Conservation (phyloP, 805 yeast species). For the Maudiozyma saulgeensis region DNA sequence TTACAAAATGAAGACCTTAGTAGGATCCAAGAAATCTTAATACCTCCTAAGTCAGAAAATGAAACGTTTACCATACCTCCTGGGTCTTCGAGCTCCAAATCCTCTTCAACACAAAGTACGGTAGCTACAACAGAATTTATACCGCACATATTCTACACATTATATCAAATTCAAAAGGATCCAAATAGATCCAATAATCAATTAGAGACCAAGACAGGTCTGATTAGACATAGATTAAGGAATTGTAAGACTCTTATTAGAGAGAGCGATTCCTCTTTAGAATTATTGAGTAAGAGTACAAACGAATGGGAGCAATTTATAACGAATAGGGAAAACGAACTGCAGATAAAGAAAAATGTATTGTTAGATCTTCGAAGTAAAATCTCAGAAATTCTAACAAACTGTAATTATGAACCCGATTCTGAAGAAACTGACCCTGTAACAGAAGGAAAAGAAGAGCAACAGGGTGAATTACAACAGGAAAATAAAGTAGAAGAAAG, state of each 20-base stretch:
- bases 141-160: slow-evolving; percentile 26
- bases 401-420: background rate
- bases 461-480: background rate
- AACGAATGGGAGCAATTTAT: slow-evolving; percentile 25
- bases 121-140: slow-evolving; percentile 20
- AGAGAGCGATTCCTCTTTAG: slow-evolving; percentile 23
- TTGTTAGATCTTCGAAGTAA: slow-evolving; percentile 9
- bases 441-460: background rate
- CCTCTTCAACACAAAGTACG: background rate
- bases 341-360: slow-evolving; percentile 17
- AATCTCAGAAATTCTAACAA: slow-evolving; percentile 1
- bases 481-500: too few relatives aligned
- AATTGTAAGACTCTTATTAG: slow-evolving; percentile 21
- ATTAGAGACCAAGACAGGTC: slow-evolving; percentile 24
- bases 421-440: background rate
- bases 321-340: slow-evolving; percentile 16
- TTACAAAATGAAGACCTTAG: slow-evolving; percentile 5
- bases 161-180: slow-evolving; percentile 26
- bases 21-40: slow-evolving; percentile 3
- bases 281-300: slow-evolving; percentile 18
- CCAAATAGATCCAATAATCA: slow-evolving; percentile 26
- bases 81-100: slow-evolving; percentile 2
- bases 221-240: slow-evolving; percentile 26
- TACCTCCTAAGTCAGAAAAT: slow-evolving; percentile 3
- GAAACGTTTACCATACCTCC: slow-evolving; percentile 1